Evolutionary conservation across 768 basidiomycete genomes (phyloP).

Genomic region (Panaeolus papilionaceus): DNA sequence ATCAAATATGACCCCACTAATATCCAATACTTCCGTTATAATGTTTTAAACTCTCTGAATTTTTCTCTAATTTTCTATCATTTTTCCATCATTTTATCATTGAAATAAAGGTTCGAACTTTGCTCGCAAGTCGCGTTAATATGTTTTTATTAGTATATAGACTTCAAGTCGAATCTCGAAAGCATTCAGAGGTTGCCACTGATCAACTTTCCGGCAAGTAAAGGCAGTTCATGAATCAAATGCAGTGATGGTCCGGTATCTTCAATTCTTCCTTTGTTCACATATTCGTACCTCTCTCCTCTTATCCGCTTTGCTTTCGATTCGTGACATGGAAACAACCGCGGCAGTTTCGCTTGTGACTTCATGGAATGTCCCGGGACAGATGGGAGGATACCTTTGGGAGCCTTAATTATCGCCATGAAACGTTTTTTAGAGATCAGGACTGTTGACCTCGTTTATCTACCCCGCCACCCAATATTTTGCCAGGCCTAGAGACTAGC

Average conservation of each 20-base stretch:
- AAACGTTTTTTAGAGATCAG: conserved; percentile 26
- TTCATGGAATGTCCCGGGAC: conserved; percentile 15
- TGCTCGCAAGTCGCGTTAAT: not conserved
- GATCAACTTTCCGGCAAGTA: conserved; percentile 2
- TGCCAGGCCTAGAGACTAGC: not conserved
- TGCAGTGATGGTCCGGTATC: conserved; percentile 9
- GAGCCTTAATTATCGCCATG: conserved; percentile 26
- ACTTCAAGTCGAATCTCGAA: not conserved
- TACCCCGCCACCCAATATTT: conserved; percentile 22
- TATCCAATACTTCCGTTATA: not conserved
- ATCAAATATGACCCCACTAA: conserved; percentile 1
- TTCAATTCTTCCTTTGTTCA: conserved; percentile 20
- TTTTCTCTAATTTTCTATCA: not conserved
- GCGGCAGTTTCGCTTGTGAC: conserved; percentile 15
- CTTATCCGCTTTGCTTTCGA: conserved; percentile 11
- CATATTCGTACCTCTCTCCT: conserved; percentile 9
- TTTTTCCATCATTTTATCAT: not conserved
- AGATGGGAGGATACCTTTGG: conserved; percentile 1
- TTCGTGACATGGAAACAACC: conserved; percentile 11
- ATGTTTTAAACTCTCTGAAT: not conserved
- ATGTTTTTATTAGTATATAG: not conserved
- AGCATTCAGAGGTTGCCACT: not conserved
- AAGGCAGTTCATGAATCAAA: not conserved
- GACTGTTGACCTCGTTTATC: conserved; percentile 25
- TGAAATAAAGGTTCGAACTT: not conserved